A percentile compares a stretch with the other conserved stretches of the same genome.
Evolutionary conservation across 495 filamentous ascomycete species (phyloP).

Genomic region (Aeminium ludgeri): DNA sequence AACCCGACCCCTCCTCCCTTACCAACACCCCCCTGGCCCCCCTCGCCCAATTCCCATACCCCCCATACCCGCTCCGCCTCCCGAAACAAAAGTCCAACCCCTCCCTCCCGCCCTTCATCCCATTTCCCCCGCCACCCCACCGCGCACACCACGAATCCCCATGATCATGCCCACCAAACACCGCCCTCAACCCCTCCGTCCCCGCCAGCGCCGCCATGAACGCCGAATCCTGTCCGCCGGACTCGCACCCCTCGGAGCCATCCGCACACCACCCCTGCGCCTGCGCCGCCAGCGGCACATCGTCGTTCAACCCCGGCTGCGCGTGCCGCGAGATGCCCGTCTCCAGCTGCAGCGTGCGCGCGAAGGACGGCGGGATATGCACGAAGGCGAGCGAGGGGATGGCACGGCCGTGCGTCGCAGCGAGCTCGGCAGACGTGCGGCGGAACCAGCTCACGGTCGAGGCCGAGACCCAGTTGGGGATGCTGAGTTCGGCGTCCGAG

Average conservation of each 20-base stretch:
- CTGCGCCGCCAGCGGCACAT: slow-evolving; percentile 39
- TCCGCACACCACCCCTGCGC: slow-evolving; percentile 20
- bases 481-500: slow-evolving; percentile 21
- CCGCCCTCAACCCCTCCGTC: slow-evolving; percentile 39
- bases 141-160: slow-evolving; percentile 47
- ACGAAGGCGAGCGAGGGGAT: slow-evolving; percentile 56
- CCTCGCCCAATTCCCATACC: slow-evolving; percentile 47
- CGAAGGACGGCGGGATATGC: slow-evolving; percentile 51
- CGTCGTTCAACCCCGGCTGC: slow-evolving; percentile 52
- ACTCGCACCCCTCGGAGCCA: slow-evolving; percentile 17
- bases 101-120: slow-evolving; percentile 25
- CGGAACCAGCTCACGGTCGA: slow-evolving; percentile 46
- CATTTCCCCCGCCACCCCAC: slow-evolving; percentile 19
- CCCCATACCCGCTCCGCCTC: slow-evolving; percentile 55
- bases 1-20: too few relatives aligned
- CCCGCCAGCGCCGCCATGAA: slow-evolving; percentile 49
- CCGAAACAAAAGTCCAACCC: slow-evolving; percentile 45
- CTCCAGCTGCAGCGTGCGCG: slow-evolving; percentile 28
- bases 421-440: slow-evolving; percentile 30
- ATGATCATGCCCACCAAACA: slow-evolving; percentile 59
- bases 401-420: slow-evolving; percentile 22
- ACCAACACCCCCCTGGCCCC: slow-evolving; percentile 43
- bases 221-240: slow-evolving; percentile 36
- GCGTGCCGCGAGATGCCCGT: slow-evolving; percentile 23
- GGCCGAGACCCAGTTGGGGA: slow-evolving; percentile 27